Conservation (phyloP, 2,329 filamentous ascomycete species). For the Penicillium palitans region DNA sequence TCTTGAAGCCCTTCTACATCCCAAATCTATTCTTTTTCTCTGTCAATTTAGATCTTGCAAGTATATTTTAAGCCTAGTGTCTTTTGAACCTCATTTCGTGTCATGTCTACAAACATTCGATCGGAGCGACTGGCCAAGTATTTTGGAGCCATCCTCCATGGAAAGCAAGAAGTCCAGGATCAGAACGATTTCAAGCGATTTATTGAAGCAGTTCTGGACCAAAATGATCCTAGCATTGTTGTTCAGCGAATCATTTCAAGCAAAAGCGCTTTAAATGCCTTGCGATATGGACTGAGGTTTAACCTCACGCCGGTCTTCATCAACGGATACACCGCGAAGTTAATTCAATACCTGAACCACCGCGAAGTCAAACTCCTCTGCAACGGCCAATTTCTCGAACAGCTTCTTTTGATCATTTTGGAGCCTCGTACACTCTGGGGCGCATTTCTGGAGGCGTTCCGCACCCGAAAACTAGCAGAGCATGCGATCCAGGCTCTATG, state of each 20-base stretch:
- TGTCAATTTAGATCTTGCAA: background rate
- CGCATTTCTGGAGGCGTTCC: constrained; percentile 42
- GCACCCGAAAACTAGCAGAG: constrained; percentile 33
- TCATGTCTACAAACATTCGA: constrained; percentile 20
- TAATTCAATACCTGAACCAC: constrained; percentile 45
- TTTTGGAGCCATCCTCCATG: constrained; percentile 44
- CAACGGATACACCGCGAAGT: constrained; percentile 40
- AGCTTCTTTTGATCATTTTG: constrained; percentile 50
- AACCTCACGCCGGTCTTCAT: constrained; percentile 48
- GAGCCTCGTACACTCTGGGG: constrained; percentile 59
- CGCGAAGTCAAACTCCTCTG: constrained; percentile 51
- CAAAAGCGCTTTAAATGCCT: constrained; percentile 32
- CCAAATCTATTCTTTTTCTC: background rate
- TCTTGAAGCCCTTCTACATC: background rate
- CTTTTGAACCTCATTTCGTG: background rate
- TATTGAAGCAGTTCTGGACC: constrained; percentile 50
- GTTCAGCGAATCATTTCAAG: constrained; percentile 45
- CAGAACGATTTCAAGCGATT: constrained; percentile 47
- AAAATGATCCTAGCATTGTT: constrained; percentile 44
- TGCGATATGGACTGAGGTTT: constrained; percentile 48
- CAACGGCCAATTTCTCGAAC: constrained; percentile 52
- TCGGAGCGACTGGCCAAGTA: constrained; percentile 38
- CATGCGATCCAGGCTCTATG: constrained; percentile 43
- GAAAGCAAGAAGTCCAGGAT: constrained; percentile 41
- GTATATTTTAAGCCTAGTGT: background rate